phyloP scores from a whole-genome alignment of 805 yeast species.

The Wickerhamiella sergipiensis region DNA sequence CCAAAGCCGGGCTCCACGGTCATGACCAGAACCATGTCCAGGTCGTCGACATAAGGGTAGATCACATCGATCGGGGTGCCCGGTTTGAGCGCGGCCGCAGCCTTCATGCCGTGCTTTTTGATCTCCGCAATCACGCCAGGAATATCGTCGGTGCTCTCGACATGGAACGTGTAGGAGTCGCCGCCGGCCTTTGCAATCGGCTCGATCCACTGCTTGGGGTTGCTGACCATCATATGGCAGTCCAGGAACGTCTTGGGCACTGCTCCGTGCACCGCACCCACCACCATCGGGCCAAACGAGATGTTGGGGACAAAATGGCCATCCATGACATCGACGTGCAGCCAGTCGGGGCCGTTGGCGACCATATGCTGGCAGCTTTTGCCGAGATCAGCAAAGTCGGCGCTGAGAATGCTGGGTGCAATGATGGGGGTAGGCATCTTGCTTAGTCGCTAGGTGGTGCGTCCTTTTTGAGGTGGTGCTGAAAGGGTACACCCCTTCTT shows the following conservation, averaged over 20 bases:
- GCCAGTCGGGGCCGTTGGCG: conserved; percentile 83
- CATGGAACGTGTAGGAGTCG: conserved; percentile 91
- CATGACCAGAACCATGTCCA: conserved; percentile 95
- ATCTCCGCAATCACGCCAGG: conserved; percentile 59
- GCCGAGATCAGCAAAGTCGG: conserved; percentile 78
- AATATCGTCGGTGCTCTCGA: conserved; percentile 73
- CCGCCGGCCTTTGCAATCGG: conserved; percentile 91
- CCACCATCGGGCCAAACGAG: conserved; percentile 85
- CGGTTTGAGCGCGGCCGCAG: conserved; percentile 91
- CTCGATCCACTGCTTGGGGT: conserved; percentile 87
- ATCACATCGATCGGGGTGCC: conserved; percentile 78
- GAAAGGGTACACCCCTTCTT: too few species aligned
- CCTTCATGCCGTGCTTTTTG: conserved; percentile 71
- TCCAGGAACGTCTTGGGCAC: conserved; percentile 72
- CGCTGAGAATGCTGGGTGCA: conserved; percentile 90
- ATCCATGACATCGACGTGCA: conserved; percentile 97
- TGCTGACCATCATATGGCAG: conserved; percentile 95
- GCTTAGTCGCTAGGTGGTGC: not conserved
- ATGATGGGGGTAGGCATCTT: conserved; percentile 24
- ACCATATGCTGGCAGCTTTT: conserved; percentile 75
- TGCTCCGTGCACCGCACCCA: conserved; percentile 57
- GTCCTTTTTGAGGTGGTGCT: too few species aligned
- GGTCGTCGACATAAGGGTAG: conserved; percentile 54
- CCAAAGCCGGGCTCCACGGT: conserved; percentile 99
- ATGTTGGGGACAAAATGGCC: conserved; percentile 97